Evolutionary conservation across 1,284 basidiomycete genomes (phyloP).

Genomic region (Pascua guehoae): DNA sequence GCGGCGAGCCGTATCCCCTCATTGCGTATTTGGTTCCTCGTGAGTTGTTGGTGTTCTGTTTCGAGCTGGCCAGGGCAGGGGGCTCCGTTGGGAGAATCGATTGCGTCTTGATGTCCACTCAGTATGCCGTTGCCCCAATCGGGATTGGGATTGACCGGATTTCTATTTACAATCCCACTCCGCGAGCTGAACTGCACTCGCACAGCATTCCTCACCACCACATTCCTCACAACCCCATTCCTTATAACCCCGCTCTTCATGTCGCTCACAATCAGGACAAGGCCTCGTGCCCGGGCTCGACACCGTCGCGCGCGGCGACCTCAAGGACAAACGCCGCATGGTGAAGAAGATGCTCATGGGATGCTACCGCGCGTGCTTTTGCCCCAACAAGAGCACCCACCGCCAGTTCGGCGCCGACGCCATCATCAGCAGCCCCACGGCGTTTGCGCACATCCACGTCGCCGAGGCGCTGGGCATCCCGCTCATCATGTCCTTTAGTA

Average conservation of each 20-base stretch:
- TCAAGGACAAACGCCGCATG: slow-evolving; percentile 41
- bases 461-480: slow-evolving; percentile 64
- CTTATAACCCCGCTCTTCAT: too few relatives aligned
- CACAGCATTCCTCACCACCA: too few relatives aligned
- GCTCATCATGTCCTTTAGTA: slow-evolving; percentile 51
- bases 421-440: slow-evolving; percentile 63
- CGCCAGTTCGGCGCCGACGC: slow-evolving; percentile 59
- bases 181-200: too few relatives aligned
- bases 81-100: too few relatives aligned
- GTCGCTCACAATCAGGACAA: slow-evolving; percentile 19
- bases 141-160: too few relatives aligned
- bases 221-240: too few relatives aligned
- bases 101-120: too few relatives aligned
- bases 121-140: too few relatives aligned
- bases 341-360: slow-evolving; percentile 56
- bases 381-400: slow-evolving; percentile 53
- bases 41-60: too few relatives aligned
- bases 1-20: slow-evolving; percentile 42
- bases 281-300: slow-evolving; percentile 39
- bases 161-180: too few relatives aligned
- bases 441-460: slow-evolving; percentile 63
- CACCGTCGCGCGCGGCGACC: slow-evolving; percentile 38
- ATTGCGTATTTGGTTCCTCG: slow-evolving; percentile 41
- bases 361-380: slow-evolving; percentile 58
- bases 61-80: too few relatives aligned